Conservation (phyloP, 2,329 filamentous ascomycete species). For the Lojkania enalia region DNA sequence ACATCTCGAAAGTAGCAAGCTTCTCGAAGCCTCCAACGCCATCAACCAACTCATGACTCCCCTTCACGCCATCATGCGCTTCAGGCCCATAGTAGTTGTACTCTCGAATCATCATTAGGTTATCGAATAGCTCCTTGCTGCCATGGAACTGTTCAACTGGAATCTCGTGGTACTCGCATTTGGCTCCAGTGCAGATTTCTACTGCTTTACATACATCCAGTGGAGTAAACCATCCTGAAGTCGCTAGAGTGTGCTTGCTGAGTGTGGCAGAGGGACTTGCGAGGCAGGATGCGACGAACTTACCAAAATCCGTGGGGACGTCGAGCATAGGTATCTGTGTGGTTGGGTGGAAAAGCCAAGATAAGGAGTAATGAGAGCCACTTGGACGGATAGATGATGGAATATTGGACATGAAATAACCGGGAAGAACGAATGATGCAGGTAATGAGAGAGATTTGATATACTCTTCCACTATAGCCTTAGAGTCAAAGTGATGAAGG, state of each 20-base stretch:
- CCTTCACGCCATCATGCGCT: conserved; percentile 13
- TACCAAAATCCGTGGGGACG: conserved; percentile 19
- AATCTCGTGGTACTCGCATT: conserved; percentile 8
- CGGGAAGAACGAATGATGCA: conserved; percentile 24
- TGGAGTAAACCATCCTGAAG: conserved; percentile 9
- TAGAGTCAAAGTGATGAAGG: conserved; percentile 45
- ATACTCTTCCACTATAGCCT: conserved; percentile 42
- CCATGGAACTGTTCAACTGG: conserved; percentile 10
- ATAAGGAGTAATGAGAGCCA: conserved; percentile 5
- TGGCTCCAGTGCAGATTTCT: conserved; percentile 7
- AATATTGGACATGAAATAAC: conserved; percentile 26
- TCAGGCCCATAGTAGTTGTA: conserved; percentile 20
- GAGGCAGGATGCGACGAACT: conserved; percentile 19
- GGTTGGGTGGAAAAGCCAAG: conserved; percentile 11
- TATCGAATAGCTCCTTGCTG: conserved; percentile 19
- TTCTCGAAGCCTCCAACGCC: conserved; percentile 5
- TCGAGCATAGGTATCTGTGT: conserved; percentile 21
- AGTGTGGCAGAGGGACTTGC: conserved; percentile 10
- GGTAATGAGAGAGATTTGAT: conserved; percentile 17
- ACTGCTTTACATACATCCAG: conserved; percentile 4
- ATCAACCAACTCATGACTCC: conserved; percentile 10
- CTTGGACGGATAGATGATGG: conserved; percentile 11
- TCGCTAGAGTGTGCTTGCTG: conserved; percentile 13
- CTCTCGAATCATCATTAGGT: conserved; percentile 19
- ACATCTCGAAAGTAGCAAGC: conserved; percentile 11